These are phyloP conservation scores for Mortierella antarctica DNA, from an alignment of 192 early-diverging fungal genomes.

Conservation along the genomic window DNA sequence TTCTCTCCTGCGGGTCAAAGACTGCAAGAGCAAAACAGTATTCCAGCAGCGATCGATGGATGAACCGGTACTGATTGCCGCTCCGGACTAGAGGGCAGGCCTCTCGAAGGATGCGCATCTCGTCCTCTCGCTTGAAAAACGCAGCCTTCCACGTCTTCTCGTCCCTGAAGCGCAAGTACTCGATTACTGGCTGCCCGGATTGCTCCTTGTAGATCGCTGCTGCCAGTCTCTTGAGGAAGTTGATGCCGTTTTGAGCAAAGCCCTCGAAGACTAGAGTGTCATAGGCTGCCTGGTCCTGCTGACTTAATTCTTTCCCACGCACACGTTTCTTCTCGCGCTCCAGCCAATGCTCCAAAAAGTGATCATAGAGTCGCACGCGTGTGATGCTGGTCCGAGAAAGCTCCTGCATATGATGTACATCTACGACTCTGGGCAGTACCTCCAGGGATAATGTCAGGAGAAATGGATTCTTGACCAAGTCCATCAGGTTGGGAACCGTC, in stretches of 20 bases:
- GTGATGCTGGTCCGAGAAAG: not conserved
- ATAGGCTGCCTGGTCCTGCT: not conserved
- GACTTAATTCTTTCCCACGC: not conserved
- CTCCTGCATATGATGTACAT: not conserved
- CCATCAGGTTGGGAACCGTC: not conserved
- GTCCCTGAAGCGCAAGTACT: not conserved
- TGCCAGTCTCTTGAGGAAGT: not conserved
- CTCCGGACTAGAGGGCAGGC: not conserved
- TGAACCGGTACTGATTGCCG: not conserved
- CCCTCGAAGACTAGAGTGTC: not conserved
- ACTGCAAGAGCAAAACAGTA: not conserved
- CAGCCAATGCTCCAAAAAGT: not conserved
- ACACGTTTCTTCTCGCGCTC: not conserved
- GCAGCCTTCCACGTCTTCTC: not conserved
- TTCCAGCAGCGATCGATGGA: not conserved
- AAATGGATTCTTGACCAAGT: not conserved
- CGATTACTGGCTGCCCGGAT: not conserved
- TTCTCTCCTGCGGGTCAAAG: not conserved
- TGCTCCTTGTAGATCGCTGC: slow-evolving; percentile 1
- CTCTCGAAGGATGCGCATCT: not conserved
- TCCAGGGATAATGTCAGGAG: not conserved
- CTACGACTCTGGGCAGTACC: not conserved
- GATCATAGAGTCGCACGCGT: not conserved
- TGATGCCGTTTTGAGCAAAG: not conserved
- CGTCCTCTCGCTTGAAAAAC: not conserved